A percentile compares a stretch with the other conserved stretches of the same genome.
Evolutionary conservation across 148 eudicot species (phyloP).

Genomic region (Chenopodium formosanum): DNA sequence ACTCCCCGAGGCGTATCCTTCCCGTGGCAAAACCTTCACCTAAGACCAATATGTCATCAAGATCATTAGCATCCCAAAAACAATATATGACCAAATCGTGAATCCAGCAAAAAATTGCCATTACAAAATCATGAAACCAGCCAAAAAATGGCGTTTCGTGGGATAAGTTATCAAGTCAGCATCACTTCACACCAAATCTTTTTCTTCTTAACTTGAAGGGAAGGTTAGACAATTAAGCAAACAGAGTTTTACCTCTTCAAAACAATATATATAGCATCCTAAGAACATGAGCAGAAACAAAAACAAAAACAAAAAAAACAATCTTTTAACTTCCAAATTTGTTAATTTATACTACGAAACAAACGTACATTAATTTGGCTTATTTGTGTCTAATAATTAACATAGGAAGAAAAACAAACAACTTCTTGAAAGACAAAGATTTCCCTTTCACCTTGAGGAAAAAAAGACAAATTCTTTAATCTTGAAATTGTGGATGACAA

Average conservation of each 20-base stretch:
- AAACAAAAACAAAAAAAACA: background rate
- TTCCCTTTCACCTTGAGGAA: background rate
- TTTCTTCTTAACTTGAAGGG: background rate
- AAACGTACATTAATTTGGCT: conserved; percentile 7
- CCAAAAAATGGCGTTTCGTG: background rate
- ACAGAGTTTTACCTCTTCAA: background rate
- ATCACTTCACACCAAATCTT: background rate
- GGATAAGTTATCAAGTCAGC: background rate
- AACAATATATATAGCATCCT: conserved; percentile 5
- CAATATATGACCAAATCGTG: too few relatives aligned
- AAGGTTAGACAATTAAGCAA: background rate
- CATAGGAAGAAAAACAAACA: conserved; percentile 12
- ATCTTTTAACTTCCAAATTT: background rate
- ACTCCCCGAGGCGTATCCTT: conserved; percentile 68
- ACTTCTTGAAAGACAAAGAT: background rate
- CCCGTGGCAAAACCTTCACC: conserved; percentile 82
- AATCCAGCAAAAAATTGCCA: background rate
- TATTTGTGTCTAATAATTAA: background rate
- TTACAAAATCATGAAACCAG: background rate
- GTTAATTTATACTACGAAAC: conserved; percentile 11
- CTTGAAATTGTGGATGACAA: background rate
- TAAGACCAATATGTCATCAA: conserved; percentile 21
- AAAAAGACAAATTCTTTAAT: background rate
- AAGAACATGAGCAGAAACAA: conserved; percentile 12
- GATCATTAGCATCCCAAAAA: background rate